Conservation (phyloP, 2,329 filamentous ascomycete species). For the Claviceps cyperi region DNA sequence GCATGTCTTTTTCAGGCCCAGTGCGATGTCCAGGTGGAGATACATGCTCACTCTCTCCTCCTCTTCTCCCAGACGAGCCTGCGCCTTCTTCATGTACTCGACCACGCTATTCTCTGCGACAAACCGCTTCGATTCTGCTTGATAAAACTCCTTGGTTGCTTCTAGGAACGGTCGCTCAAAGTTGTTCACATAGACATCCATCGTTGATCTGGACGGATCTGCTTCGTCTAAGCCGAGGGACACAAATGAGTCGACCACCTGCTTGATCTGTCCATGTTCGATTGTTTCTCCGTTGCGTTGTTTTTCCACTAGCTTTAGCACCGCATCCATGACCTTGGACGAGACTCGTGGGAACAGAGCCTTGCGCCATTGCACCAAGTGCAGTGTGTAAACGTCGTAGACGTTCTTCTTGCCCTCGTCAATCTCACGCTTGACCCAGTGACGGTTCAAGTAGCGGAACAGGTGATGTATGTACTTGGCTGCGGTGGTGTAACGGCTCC, state of each 20-base stretch:
- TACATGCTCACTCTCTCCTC: constrained; percentile 88
- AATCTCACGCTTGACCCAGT: constrained; percentile 98
- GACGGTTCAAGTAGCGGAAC: constrained; percentile 89
- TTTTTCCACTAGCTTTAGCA: constrained; percentile 89
- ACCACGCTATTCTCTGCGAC: constrained; percentile 94
- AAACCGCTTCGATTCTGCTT: constrained; percentile 84
- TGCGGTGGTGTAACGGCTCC: constrained; percentile 87
- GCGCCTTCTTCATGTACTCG: constrained; percentile 99
- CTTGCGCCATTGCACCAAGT: constrained; percentile 87
- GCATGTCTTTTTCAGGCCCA: constrained; percentile 72
- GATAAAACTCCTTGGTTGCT: constrained; percentile 75
- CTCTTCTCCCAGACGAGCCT: constrained; percentile 76
- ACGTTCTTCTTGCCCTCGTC: constrained; percentile 98
- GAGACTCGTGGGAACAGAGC: constrained; percentile 79
- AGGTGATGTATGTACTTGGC: constrained; percentile 97
- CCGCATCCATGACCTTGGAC: constrained; percentile 83
- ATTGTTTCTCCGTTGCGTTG: constrained; percentile 96
- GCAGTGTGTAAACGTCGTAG: constrained; percentile 94
- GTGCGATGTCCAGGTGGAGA: constrained; percentile 77
- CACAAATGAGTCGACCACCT: constrained; percentile 91
- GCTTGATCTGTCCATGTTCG: constrained; percentile 92
- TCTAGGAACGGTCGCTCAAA: constrained; percentile 87
- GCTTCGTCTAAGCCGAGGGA: constrained; percentile 88
- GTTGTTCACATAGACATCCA: constrained; percentile 84
- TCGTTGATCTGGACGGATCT: constrained; percentile 82